phyloP scores from a whole-genome alignment of 345 rosid genomes.

The Camelina neglecta region DNA sequence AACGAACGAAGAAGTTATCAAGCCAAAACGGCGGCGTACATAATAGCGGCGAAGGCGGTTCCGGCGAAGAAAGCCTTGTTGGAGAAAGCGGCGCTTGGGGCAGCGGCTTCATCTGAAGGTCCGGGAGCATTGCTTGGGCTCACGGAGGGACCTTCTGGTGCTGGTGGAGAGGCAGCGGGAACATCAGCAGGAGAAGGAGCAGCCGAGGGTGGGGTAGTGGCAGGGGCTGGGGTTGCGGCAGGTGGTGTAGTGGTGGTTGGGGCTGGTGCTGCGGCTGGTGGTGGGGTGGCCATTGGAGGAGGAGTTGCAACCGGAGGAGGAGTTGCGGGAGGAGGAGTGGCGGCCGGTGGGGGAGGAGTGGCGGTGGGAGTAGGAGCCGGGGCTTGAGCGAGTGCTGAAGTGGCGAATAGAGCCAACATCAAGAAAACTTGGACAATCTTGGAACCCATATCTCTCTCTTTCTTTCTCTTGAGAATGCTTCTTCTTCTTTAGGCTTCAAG shows the following conservation, averaged over 20 bases:
- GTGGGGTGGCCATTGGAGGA: conserved; percentile 36
- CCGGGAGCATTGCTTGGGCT: conserved; percentile 36
- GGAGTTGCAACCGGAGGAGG: conserved; percentile 32
- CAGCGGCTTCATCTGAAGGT: conserved; percentile 31
- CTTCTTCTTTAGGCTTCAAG: conserved; percentile 23
- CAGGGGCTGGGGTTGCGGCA: conserved; percentile 35
- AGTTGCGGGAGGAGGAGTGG: conserved; percentile 34
- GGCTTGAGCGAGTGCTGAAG: conserved; percentile 39
- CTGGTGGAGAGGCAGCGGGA: conserved; percentile 43
- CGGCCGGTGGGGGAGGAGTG: conserved; percentile 27
- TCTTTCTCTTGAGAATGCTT: not conserved
- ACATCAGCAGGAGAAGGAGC: conserved; percentile 44
- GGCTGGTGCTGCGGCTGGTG: conserved; percentile 31
- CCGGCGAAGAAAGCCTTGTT: conserved; percentile 52
- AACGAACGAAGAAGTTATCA: not conserved
- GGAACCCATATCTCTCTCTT: conserved; percentile 32
- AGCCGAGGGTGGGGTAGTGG: conserved; percentile 26
- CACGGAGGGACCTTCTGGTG: conserved; percentile 34
- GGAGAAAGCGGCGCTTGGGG: conserved; percentile 40
- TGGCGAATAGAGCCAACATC: conserved; percentile 40
- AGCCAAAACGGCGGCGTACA: conserved; percentile 55
- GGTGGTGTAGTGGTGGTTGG: conserved; percentile 44
- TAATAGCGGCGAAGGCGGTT: conserved; percentile 57
- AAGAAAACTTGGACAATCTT: conserved; percentile 34
- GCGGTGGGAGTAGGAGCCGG: conserved; percentile 43